Base-by-base conservation (phyloP, 352 stramenopile species). In the Phytophthora pluvialis region DNA sequence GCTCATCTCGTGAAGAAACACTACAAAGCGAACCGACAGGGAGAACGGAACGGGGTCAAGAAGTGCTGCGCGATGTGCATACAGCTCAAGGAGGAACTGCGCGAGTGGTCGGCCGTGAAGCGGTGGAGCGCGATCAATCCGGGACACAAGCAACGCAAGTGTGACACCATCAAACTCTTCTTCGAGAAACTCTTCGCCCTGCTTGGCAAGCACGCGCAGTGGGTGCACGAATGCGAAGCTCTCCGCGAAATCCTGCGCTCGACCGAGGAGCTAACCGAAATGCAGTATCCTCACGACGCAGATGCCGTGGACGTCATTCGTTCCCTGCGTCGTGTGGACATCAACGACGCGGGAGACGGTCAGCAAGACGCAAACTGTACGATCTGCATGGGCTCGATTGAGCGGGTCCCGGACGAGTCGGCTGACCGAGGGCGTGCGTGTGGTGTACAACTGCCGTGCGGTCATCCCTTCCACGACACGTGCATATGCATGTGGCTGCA, bases 401-500 rank as follows among this genome's bases (percentile, higher is more conserved):
- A 33, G 29, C 12, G 9, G 13, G 38, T 46, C 10, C 31, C 48
- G 10, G 52, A 69, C 16, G 43, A 50, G 39, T 65, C 39, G 8
- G 26, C 45, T 26, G 64, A 72, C 21, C 39, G 49, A 33, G 67
- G 67, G 2, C 48, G 52, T 6, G 33, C 47, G 2, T 70, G 51
- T n/a, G 65, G 59, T 9, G 60, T 73, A 5, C 46, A 69, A 26
- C 61, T 93, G 6, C 43, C 61, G 12, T 93, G 84, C 51, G 84
- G 84, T 46, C 84, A 93, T 54, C 66, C 64, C n/a, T 93, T 91
- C 70, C 84, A 93, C 50, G 84, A 93, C 56, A 78, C 80, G 18
- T 93, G 84, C 57, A 78, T 93, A 33, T 89, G 77, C 38, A 63
- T 81, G 58, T 93, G 84, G 84, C 88, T 90, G 39, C 71, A 80